A percentile compares a stretch with the other conserved stretches of the same genome.
phyloP scores from a whole-genome alignment of 2,329 filamentous ascomycete species.

The Domatiomyces catenatus region DNA sequence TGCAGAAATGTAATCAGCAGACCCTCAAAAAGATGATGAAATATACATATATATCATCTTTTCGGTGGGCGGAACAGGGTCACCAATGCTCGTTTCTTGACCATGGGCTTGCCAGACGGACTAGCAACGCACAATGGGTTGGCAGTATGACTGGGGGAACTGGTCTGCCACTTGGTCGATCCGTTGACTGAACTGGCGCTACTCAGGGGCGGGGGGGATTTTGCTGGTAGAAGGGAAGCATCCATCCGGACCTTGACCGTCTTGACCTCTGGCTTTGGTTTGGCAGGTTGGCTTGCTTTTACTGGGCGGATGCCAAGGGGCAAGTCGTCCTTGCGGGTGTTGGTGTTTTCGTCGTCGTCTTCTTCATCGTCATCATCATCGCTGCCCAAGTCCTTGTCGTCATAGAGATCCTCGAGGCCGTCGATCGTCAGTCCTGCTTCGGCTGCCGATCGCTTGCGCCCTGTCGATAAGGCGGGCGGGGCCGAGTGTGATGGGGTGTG shows the following conservation, averaged over 20 bases:
- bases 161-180: not conserved
- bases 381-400: not conserved
- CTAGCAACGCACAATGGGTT: not conserved
- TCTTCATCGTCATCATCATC: not conserved
- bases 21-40: not conserved
- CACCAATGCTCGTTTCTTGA: not conserved
- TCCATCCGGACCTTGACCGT: not conserved
- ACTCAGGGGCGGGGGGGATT: not conserved
- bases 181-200: not conserved
- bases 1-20: not conserved
- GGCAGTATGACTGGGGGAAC: not conserved
- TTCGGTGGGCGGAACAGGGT: not conserved
- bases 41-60: not conserved
- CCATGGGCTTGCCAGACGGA: not conserved
- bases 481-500: not conserved
- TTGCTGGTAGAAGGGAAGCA: not conserved
- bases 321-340: not conserved
- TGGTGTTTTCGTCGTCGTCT: not conserved
- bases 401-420: not conserved
- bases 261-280: not conserved
- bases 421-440: not conserved
- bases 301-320: not conserved
- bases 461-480: not conserved
- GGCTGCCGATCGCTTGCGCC: not conserved
- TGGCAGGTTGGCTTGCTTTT: not conserved